Evolutionary conservation across 371 early-diverging fungal genomes (phyloP), one percentile per base, ranked within the genome.

Genomic region (Mortierella sp.): DNA sequence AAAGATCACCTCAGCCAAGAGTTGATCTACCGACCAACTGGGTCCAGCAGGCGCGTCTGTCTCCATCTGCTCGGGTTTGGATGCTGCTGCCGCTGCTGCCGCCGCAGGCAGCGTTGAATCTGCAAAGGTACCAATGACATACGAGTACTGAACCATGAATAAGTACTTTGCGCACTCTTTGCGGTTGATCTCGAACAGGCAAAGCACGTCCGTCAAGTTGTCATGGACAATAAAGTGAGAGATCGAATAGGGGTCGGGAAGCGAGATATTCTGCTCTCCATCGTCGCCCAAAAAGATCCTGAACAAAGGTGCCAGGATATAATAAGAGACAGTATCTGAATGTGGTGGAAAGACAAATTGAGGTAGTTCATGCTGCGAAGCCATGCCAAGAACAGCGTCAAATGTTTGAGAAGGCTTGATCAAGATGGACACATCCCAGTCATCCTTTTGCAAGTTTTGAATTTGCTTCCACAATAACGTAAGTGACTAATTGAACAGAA

Each of bases 221-320:
- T 98, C 98, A 72, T 92, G 90, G 62, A 97, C 78, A 47, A 97
- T 86, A 83, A 91, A 94, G 52, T 94, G 90, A 20, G 90, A 87
- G 35, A 96, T 88, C 10, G 87, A 72, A 66, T 77, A 61, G 57
- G 93, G 86, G 62, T 89, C 81, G 39, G 92, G 87, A 61, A 89
- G 79, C 54, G 85, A 68, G 47, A 83, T 69, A 5, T 80, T 68
- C 64, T 79, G 57, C 8, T 64, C 73, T 26, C 63, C 59, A 20
- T 83, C 73, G 1, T 87, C 86, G 54, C 84, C 88, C 66, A 89
- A 85, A 30, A 87, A 85, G 49, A 90, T 85, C 75, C 84, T 86
- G 68, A 86, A 80, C 73, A 43, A 73, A 59, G 64, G 88, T 52
- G 75, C 24, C 26, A 71, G 74, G 22, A 49, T 52, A 45, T 70